phyloP scores from a whole-genome alignment of 768 basidiomycete species.

The Leccinum truebloodii region DNA sequence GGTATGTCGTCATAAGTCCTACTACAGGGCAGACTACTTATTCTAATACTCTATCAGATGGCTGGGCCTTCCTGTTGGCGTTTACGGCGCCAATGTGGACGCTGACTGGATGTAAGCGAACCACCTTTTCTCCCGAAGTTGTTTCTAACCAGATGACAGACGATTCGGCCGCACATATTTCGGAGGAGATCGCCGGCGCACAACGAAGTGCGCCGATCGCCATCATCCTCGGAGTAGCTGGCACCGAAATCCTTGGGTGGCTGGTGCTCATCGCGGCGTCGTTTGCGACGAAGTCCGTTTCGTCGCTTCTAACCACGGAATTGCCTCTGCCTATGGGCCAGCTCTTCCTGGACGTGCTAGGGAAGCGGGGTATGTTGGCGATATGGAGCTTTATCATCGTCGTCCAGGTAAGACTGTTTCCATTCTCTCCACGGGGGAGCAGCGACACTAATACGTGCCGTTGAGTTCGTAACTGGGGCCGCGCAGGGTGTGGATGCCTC shows the following conservation, averaged over 20 bases:
- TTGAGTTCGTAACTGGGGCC: slow-evolving; percentile 68
- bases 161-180: slow-evolving; percentile 75
- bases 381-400: slow-evolving; percentile 74
- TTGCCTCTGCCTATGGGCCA: slow-evolving; percentile 74
- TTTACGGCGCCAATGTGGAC: slow-evolving; percentile 83
- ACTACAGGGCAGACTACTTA: neutral
- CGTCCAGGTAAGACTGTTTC: slow-evolving; percentile 44
- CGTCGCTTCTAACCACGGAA: slow-evolving; percentile 40
- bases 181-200: slow-evolving; percentile 70
- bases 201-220: slow-evolving; percentile 66
- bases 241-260: slow-evolving; percentile 65
- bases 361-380: slow-evolving; percentile 69
- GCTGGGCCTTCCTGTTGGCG: slow-evolving; percentile 72
- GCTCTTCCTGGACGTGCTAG: slow-evolving; percentile 62
- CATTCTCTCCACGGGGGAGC: slow-evolving; percentile 2
- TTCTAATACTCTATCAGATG: slow-evolving; percentile 42
- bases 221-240: slow-evolving; percentile 62
- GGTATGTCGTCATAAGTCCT: slow-evolving; percentile 38
- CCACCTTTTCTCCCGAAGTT: neutral
- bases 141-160: slow-evolving; percentile 40
- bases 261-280: slow-evolving; percentile 64
- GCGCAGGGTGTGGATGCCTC: slow-evolving; percentile 77
- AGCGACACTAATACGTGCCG: neutral
- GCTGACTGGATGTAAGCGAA: slow-evolving; percentile 64
- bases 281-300: slow-evolving; percentile 53